Evolutionary conservation across 23 red algal genomes (phyloP).

Genomic region (Gracilaria caudata): DNA sequence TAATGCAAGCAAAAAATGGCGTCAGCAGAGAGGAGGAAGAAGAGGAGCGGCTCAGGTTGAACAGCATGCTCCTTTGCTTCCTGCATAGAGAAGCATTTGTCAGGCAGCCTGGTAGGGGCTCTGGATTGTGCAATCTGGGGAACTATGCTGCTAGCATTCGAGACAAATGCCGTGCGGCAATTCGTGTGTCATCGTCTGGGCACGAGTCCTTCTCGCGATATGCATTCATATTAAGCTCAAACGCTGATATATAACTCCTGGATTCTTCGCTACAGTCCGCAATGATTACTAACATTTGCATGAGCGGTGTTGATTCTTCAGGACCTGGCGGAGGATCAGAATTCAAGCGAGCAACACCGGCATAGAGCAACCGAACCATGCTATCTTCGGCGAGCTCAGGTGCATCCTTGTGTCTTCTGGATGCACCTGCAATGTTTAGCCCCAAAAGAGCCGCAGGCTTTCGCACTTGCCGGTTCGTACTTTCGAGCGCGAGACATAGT

Average conservation of each 20-base stretch:
- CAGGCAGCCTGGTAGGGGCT: no score
- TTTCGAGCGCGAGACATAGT: slow-evolving; percentile 11
- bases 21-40: no score
- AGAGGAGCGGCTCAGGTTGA: no score
- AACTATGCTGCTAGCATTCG: slow-evolving; percentile 15
- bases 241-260: slow-evolving; percentile 4
- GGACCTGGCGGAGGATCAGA: background rate
- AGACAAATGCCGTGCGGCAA: slow-evolving; percentile 13
- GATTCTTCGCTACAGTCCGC: slow-evolving; percentile 12
- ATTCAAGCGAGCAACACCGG: slow-evolving; percentile 21
- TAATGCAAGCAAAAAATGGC: no score
- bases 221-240: slow-evolving; percentile 18
- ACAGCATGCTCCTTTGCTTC: no score
- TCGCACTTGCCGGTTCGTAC: slow-evolving; percentile 3
- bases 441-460: slow-evolving; percentile 12
- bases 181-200: slow-evolving; percentile 28
- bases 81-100: no score
- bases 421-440: slow-evolving; percentile 12
- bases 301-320: slow-evolving; percentile 19
- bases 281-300: slow-evolving; percentile 20
- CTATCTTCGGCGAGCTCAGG: background rate
- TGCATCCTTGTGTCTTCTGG: slow-evolving; percentile 3
- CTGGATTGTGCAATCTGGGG: no score
- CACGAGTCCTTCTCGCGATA: slow-evolving; percentile 6
- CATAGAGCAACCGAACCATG: slow-evolving; percentile 5